These are phyloP conservation scores for Tricholoma matsutake DNA, from an alignment of 768 basidiomycete species.

Conservation along the genomic window DNA sequence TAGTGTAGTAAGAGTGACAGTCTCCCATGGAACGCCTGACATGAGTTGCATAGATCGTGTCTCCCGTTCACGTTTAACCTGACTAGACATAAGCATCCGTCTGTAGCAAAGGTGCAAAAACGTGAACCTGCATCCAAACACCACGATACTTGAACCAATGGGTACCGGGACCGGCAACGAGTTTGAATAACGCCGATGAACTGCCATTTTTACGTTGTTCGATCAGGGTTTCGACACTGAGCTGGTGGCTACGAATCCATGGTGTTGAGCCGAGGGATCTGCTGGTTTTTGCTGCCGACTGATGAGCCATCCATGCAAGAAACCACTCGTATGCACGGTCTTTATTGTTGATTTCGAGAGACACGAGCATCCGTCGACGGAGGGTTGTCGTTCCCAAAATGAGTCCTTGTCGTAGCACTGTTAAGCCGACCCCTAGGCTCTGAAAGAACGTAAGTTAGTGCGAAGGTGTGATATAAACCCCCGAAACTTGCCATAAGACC, in stretches of 20 bases:
- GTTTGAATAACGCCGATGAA: slow-evolving; percentile 81
- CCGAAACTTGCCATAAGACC: slow-evolving; percentile 80
- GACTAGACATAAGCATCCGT: slow-evolving; percentile 12
- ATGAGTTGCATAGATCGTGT: slow-evolving; percentile 88
- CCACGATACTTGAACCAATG: slow-evolving; percentile 90
- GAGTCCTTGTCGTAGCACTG: slow-evolving; percentile 66
- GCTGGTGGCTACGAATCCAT: slow-evolving; percentile 81
- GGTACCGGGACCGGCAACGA: slow-evolving; percentile 94
- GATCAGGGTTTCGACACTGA: slow-evolving; percentile 91
- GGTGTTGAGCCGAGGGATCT: slow-evolving; percentile 24
- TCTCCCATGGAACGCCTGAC: slow-evolving; percentile 96
- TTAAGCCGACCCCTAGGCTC: slow-evolving; percentile 89
- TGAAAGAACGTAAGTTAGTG: slow-evolving; percentile 29
- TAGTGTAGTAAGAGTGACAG: slow-evolving; percentile 89
- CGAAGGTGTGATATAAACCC: too few species aligned
- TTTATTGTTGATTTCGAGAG: slow-evolving; percentile 94
- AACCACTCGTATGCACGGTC: slow-evolving; percentile 97
- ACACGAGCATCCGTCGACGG: slow-evolving; percentile 87
- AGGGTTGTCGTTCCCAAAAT: slow-evolving; percentile 71
- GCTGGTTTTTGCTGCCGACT: slow-evolving; percentile 37
- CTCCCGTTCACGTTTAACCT: slow-evolving; percentile 95
- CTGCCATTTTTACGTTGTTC: slow-evolving; percentile 91
- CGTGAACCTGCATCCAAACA: slow-evolving; percentile 91
- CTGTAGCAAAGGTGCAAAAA: not conserved
- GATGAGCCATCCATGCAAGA: slow-evolving; percentile 90